Base-by-base conservation (phyloP, 2,329 filamentous ascomycete species). In the Monosporascus sp. region DNA sequence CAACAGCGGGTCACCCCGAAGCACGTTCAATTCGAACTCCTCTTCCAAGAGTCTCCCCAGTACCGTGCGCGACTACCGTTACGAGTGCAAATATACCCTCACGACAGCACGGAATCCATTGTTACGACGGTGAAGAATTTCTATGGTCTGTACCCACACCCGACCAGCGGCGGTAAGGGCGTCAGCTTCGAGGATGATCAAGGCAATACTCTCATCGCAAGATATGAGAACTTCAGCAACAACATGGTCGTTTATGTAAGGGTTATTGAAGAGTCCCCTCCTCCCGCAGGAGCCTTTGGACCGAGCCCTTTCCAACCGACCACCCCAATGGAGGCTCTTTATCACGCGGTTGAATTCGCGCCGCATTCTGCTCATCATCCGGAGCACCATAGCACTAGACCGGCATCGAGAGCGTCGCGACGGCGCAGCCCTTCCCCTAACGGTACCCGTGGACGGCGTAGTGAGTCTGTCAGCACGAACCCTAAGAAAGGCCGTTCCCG, bases 101-200 rank as follows among this genome's bases (percentile, higher is more conserved):
- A 97, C 72, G 94, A 99, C 76, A 92, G 90, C 50, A 97, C 93
- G 22, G 93, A 97, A 69, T 97, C 92, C 37, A 99, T 99, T 74
- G 90, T 97, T 59, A 94, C 91, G 16, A 97, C 94, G 1, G 93
- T 97, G 67, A 97, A 96, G 81, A 97, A 97, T 78, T 97, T 97
- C 76, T 97, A 96, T 69, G 94, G 94, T 56, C 81, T 99, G 61
- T 97, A 97, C 70, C 89, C 93, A 60, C 86, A 83, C 57, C 78
- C 79, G 37, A 74, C 74, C 58, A 46, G 43, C 38, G 81, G 84
- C 62, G 84, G 84, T 62, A 87, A 87, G 68, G 92, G 94, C 60
- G 88, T 99, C 67, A 96, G 91, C 74, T 97, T 99, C 67, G 93
- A 97, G 74, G 93, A 97, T 71, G 84, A 89, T 59, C 78, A 88